Conservation (phyloP, 192 early-diverging fungal genomes). For the Podila verticillata region DNA sequence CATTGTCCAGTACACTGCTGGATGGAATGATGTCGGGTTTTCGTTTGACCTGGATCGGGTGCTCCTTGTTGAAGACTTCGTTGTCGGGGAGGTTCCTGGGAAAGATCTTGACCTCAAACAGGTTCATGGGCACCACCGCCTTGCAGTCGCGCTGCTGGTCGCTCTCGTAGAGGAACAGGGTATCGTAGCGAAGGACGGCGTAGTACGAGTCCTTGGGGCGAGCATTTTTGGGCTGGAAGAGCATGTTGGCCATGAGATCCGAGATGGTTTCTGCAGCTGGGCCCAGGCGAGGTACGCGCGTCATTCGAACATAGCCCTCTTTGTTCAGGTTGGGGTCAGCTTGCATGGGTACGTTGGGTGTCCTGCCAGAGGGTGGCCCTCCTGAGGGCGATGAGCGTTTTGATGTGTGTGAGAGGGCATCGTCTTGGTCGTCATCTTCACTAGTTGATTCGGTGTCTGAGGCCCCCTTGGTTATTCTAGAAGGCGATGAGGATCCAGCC, state of each 20-base stretch:
- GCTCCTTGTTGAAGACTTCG: slow-evolving; percentile 68
- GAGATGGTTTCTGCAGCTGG: slow-evolving; percentile 46
- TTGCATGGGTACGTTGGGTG: slow-evolving; percentile 41
- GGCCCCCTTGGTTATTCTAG: neutral
- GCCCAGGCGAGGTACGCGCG: slow-evolving; percentile 38
- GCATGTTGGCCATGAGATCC: slow-evolving; percentile 47
- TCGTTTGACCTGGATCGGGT: slow-evolving; percentile 59
- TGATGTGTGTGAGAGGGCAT: neutral
- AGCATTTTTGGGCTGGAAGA: slow-evolving; percentile 49
- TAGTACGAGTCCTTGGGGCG: slow-evolving; percentile 67
- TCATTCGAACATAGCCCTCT: slow-evolving; percentile 48
- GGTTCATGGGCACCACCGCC: slow-evolving; percentile 71
- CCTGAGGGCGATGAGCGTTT: neutral
- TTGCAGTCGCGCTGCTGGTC: slow-evolving; percentile 79
- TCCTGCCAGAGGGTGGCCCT: slow-evolving; percentile 2
- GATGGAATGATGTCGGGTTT: slow-evolving; percentile 29
- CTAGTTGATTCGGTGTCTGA: neutral
- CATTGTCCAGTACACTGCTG: slow-evolving; percentile 22
- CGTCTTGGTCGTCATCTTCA: slow-evolving; percentile 2
- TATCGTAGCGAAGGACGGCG: slow-evolving; percentile 78
- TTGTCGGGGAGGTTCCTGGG: slow-evolving; percentile 63
- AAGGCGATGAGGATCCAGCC: neutral
- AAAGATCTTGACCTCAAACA: slow-evolving; percentile 70
- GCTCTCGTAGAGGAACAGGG: slow-evolving; percentile 80
- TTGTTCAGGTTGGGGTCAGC: slow-evolving; percentile 44